These are phyloP conservation scores for Ceratocystis lukuohia DNA, from an alignment of 2,329 filamentous ascomycete species.

Conservation along the genomic window DNA sequence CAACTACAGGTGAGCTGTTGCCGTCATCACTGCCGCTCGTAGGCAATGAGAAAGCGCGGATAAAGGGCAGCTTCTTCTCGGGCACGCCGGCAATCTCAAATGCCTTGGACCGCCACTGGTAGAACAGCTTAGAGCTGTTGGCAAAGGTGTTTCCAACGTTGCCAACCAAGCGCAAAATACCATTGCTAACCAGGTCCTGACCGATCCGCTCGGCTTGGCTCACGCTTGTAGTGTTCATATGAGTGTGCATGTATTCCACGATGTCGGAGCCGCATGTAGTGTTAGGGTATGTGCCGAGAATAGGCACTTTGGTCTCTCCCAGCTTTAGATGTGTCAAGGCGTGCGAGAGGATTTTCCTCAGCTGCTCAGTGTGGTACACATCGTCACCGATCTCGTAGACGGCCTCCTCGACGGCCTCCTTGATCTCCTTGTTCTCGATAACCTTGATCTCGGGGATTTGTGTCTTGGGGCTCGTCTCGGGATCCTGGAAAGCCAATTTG, in stretches of 20 bases:
- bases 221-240: slow-evolving; percentile 71
- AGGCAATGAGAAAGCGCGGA: slow-evolving; percentile 61
- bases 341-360: slow-evolving; percentile 79
- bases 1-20: slow-evolving; percentile 66
- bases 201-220: slow-evolving; percentile 90
- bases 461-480: slow-evolving; percentile 54
- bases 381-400: slow-evolving; percentile 84
- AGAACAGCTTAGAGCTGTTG: slow-evolving; percentile 94
- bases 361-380: slow-evolving; percentile 66
- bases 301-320: slow-evolving; percentile 86
- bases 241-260: slow-evolving; percentile 83
- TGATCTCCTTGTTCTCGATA: slow-evolving; percentile 49
- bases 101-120: slow-evolving; percentile 88
- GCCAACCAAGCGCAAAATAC: slow-evolving; percentile 79
- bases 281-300: slow-evolving; percentile 88
- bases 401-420: slow-evolving; percentile 62
- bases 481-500: slow-evolving; percentile 91
- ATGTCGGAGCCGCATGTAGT: slow-evolving; percentile 86
- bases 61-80: slow-evolving; percentile 66
- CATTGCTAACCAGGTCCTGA: slow-evolving; percentile 76
- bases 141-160: slow-evolving; percentile 93
- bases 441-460: slow-evolving; percentile 79
- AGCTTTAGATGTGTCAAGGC: slow-evolving; percentile 79
- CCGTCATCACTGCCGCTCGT: slow-evolving; percentile 40
- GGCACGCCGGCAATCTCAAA: slow-evolving; percentile 80